A percentile compares a stretch with the other conserved stretches of the same genome.
These are phyloP conservation scores for Phymatotrichopsis omnivora DNA, from an alignment of 2,329 filamentous ascomycete genomes.

Conservation along the genomic window DNA sequence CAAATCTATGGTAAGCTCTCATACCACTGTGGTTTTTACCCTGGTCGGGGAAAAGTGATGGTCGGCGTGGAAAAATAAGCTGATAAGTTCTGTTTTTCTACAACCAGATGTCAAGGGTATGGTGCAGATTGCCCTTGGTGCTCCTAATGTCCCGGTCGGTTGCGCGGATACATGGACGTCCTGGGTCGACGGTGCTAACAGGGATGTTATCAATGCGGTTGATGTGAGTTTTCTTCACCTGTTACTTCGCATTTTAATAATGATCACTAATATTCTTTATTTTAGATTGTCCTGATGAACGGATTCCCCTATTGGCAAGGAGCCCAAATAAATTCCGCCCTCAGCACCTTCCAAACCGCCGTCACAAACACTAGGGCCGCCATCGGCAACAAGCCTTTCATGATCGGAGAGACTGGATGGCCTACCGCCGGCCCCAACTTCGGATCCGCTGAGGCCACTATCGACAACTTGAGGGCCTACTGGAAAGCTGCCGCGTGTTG, in stretches of 20 bases:
- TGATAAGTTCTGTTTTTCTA: no score
- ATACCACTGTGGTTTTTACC: not conserved
- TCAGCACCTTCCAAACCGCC: constrained; percentile 15
- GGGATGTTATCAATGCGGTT: constrained; percentile 49
- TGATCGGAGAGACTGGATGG: constrained; percentile 59
- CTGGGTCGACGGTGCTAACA: constrained; percentile 51
- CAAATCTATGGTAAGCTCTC: constrained; percentile 38
- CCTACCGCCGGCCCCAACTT: constrained; percentile 46
- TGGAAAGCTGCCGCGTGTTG: constrained; percentile 53
- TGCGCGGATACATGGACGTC: constrained; percentile 61
- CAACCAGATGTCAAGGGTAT: constrained; percentile 44
- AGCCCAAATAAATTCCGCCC: constrained; percentile 15
- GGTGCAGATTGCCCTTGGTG: constrained; percentile 39
- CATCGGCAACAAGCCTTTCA: constrained; percentile 46
- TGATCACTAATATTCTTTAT: constrained; percentile 9
- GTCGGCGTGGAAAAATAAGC: constrained; percentile 23
- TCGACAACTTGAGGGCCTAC: constrained; percentile 52
- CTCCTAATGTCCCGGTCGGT: constrained; percentile 45
- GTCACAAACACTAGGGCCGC: constrained; percentile 35
- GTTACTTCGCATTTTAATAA: constrained; percentile 4
- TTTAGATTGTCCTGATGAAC: constrained; percentile 27
- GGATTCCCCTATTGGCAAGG: constrained; percentile 31
- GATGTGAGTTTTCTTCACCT: constrained; percentile 37
- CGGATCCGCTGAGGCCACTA: constrained; percentile 46
- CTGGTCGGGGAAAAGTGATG: not conserved